A percentile compares a stretch with the other conserved stretches of the same genome.
Evolutionary conservation across 2,329 filamentous ascomycete genomes (phyloP).

Genomic region (Exophiala mesophila): DNA sequence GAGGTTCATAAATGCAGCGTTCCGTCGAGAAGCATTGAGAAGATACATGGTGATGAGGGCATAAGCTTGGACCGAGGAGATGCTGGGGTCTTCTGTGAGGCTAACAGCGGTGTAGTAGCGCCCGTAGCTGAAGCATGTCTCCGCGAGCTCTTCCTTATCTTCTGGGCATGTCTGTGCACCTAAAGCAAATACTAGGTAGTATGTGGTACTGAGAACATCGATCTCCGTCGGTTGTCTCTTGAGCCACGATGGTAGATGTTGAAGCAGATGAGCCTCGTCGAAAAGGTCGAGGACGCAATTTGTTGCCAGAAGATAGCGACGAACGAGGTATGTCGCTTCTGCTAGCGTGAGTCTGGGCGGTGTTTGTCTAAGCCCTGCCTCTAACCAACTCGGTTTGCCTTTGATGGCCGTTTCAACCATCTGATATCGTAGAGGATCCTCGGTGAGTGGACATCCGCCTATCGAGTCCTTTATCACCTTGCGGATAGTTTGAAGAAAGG

Average conservation of each 20-base stretch:
- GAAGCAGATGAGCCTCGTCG: slow-evolving; percentile 29
- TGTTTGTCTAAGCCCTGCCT: too few species aligned
- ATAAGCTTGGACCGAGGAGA: slow-evolving; percentile 37
- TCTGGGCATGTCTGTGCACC: slow-evolving; percentile 36
- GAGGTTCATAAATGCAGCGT: slow-evolving; percentile 38
- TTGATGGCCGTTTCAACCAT: slow-evolving; percentile 33
- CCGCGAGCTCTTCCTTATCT: slow-evolving; percentile 32
- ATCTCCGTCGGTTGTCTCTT: slow-evolving; percentile 32
- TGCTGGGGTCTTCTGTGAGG: slow-evolving; percentile 39
- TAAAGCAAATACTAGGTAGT: slow-evolving; percentile 47
- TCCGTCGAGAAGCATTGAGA: slow-evolving; percentile 33
- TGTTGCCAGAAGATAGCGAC: slow-evolving; percentile 31
- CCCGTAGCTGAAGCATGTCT: slow-evolving; percentile 34
- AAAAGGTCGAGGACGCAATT: slow-evolving; percentile 33
- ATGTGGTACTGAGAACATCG: slow-evolving; percentile 43
- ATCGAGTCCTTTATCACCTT: slow-evolving; percentile 43
- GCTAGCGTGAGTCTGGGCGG: slow-evolving; percentile 28
- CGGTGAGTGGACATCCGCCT: slow-evolving; percentile 37
- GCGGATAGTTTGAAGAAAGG: slow-evolving; percentile 47
- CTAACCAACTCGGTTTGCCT: neutral
- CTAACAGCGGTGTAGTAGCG: slow-evolving; percentile 32
- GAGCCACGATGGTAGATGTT: slow-evolving; percentile 30
- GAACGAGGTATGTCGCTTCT: slow-evolving; percentile 29
- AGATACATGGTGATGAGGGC: slow-evolving; percentile 38
- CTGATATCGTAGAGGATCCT: slow-evolving; percentile 35